Evolutionary conservation across 2,329 filamentous ascomycete genomes (phyloP), one percentile per base, ranked within the genome.

Genomic region (Amylocarpus encephaloides): DNA sequence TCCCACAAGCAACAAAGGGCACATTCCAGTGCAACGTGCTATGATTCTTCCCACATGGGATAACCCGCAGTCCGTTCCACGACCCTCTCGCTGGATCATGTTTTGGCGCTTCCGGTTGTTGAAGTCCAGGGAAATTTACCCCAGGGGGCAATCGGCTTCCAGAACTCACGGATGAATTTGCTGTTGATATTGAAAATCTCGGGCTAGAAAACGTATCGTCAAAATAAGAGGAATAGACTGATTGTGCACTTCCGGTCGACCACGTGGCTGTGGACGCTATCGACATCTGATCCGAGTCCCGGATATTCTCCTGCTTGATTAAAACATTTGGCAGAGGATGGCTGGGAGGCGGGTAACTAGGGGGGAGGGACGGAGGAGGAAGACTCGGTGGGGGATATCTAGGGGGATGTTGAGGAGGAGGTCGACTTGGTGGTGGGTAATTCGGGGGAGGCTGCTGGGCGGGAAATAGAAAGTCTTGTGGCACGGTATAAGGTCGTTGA

Each of bases 51-150:
- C 49, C 41, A 43, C 59, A 61, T 2, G 57, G 54, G 30, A 61
- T 54, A 13, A 61, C 57, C 6, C 55, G 52, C 5, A 38, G 42
- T 1, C 49, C 46, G 41, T 61, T 61, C 59, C 59, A 61, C 12
- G 51, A 18, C 3, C 59, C 59, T 15, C 30, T 34, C 12, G 43
- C 18, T 13, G 48, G 42, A 48, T 61, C 57, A 35, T 61, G 59
- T 43, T 53, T 58, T 15, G 55, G 44, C 35, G 49, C 42, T 43
- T 49, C 52, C 9, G 51, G 15, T 15, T 46, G 45, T 16, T 41
- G 29, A 12, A 19, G 38, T 48, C 34, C 29, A 41, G 43, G 33
- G 6, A 48, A 40, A 10, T 26, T 44, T 38, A 43, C 36, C 1
- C 34, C 12, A 26, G 29, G 45, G 19, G 36, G 41, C 16, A 52